Evolutionary conservation across 2,329 filamentous ascomycete genomes (phyloP).

Genomic region (Fusarium mangiferae): DNA sequence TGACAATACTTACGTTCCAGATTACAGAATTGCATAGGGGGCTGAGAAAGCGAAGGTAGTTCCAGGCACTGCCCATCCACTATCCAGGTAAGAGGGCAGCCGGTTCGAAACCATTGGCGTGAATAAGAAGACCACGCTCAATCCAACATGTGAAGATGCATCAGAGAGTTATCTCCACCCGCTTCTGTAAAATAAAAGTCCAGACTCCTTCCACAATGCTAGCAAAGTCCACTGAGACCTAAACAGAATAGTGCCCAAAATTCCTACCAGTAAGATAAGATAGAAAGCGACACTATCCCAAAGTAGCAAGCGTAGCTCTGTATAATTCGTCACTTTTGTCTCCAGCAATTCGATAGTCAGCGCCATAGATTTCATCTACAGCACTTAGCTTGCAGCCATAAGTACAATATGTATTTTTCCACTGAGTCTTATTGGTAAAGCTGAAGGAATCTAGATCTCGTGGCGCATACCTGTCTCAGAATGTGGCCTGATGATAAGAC

Average conservation of each 20-base stretch:
- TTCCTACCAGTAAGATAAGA: not conserved
- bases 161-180: fast-evolving
- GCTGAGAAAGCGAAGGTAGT: too few relatives aligned
- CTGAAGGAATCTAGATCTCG: fast-evolving
- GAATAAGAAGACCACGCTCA: fast-evolving
- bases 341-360: not conserved
- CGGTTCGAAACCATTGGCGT: fast-evolving
- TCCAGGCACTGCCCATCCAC: too few relatives aligned
- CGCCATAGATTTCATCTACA: not conserved
- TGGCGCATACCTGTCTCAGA: not conserved
- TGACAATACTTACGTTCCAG: too few relatives aligned
- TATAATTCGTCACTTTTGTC: not conserved
- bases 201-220: not conserved
- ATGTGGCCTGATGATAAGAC: not conserved
- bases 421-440: not conserved
- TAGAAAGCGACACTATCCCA: not conserved
- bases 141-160: not conserved
- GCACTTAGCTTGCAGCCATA: not conserved
- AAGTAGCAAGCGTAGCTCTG: not conserved
- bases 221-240: not conserved
- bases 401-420: not conserved
- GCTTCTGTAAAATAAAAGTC: not conserved
- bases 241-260: fast-evolving
- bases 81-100: too few relatives aligned
- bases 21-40: too few relatives aligned